These are phyloP conservation scores for Cercospora citrullina DNA, from an alignment of 2,329 filamentous ascomycete genomes.

Conservation along the genomic window DNA sequence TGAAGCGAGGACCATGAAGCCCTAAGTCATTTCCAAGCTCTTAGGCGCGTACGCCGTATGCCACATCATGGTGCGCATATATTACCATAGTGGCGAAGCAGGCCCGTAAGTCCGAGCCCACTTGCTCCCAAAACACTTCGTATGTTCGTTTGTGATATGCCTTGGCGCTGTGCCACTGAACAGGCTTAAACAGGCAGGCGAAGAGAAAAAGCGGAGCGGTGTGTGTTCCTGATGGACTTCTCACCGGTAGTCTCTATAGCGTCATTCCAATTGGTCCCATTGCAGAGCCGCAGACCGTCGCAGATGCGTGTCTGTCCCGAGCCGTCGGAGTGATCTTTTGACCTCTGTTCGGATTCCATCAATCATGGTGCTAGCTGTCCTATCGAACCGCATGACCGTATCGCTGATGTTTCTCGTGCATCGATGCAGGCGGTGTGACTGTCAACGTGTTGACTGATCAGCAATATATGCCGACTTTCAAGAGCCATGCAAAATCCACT, in stretches of 20 bases:
- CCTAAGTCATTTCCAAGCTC: neutral
- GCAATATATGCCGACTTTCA: neutral
- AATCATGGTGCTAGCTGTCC: neutral
- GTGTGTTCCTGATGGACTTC: neutral
- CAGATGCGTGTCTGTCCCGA: neutral
- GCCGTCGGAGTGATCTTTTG: neutral
- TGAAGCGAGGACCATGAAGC: neutral
- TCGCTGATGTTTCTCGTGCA: neutral
- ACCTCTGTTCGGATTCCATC: neutral
- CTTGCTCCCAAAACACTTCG: neutral
- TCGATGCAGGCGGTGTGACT: neutral
- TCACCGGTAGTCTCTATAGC: neutral
- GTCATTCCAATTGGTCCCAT: neutral
- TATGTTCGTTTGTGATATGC: neutral
- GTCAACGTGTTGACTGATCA: neutral
- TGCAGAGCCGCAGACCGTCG: neutral
- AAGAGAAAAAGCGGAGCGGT: neutral
- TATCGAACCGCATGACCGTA: neutral
- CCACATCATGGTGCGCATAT: neutral
- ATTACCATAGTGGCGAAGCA: neutral
- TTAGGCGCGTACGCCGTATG: neutral
- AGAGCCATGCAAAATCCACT: neutral
- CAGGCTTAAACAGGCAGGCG: neutral
- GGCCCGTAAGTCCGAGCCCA: neutral
- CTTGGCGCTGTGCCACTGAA: conserved; percentile 1